These are phyloP conservation scores for Trichoderma arundinaceum DNA, from an alignment of 2,329 filamentous ascomycete species.

Conservation along the genomic window DNA sequence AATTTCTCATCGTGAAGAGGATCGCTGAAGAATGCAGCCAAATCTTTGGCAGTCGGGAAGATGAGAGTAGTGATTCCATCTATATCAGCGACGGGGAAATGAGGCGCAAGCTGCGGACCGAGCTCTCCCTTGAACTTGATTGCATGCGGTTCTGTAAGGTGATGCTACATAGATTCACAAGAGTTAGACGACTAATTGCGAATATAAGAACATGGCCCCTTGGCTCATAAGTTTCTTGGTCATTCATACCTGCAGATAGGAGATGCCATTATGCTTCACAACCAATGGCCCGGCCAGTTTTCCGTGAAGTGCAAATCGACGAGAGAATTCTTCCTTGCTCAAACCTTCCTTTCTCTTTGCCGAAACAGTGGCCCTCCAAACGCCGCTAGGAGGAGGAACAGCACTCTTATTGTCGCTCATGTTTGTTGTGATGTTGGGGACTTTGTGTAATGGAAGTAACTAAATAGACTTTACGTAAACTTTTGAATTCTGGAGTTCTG, in stretches of 20 bases:
- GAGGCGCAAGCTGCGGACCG: conserved; percentile 5
- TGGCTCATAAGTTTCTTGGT: neutral
- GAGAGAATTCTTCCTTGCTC: conserved; percentile 24
- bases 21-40: conserved; percentile 3
- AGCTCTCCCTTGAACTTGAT: conserved; percentile 8
- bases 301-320: conserved; percentile 25
- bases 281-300: conserved; percentile 6
- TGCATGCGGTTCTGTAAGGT: neutral
- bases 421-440: neutral
- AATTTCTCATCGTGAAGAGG: conserved; percentile 4
- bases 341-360: conserved; percentile 23
- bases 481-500: too few relatives aligned
- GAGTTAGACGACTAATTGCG: neutral
- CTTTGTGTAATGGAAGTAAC: neutral
- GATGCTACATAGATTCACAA: neutral
- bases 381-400: neutral
- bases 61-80: conserved; percentile 21
- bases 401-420: conserved; percentile 5
- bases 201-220: neutral
- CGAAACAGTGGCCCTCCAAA: conserved; percentile 14
- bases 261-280: conserved; percentile 23
- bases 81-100: conserved; percentile 9
- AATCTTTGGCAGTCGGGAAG: conserved; percentile 23
- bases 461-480: neutral
- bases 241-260: conserved; percentile 24